phyloP scores from a whole-genome alignment of 768 basidiomycete genomes.

The Boletus huronensis region DNA sequence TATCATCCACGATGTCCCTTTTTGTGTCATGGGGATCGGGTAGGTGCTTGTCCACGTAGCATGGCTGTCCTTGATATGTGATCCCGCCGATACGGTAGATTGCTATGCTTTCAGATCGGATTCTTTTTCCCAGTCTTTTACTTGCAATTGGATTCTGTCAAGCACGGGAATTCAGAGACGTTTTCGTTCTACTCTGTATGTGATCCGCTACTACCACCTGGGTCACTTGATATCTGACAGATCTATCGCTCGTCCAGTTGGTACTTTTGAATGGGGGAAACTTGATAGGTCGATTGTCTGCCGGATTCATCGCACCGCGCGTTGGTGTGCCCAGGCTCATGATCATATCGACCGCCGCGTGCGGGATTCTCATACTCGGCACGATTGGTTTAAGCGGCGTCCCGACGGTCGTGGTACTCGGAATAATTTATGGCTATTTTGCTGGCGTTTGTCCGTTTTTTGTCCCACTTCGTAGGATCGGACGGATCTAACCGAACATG shows the following conservation, averaged over 20 bases:
- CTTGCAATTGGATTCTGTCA: too few relatives aligned
- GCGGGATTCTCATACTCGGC: constrained; percentile 42
- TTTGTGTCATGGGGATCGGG: constrained; percentile 20
- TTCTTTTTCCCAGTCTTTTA: too few relatives aligned
- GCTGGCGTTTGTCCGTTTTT: too few relatives aligned
- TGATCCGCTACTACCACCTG: not conserved
- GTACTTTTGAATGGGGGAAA: constrained; percentile 51
- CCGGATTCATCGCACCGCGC: constrained; percentile 39
- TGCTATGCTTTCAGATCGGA: constrained; percentile 32
- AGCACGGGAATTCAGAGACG: constrained; percentile 43
- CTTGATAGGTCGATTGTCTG: constrained; percentile 48
- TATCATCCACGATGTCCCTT: constrained; percentile 15
- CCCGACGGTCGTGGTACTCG: constrained; percentile 37
- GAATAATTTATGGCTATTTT: constrained; percentile 47
- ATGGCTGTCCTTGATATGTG: not conserved
- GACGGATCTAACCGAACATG: not conserved
- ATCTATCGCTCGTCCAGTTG: constrained; percentile 31
- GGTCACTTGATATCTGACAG: not conserved
- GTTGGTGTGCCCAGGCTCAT: constrained; percentile 41
- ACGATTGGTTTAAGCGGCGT: constrained; percentile 39
- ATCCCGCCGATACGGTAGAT: constrained; percentile 2
- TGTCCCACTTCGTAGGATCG: not conserved
- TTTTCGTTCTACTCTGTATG: constrained; percentile 52
- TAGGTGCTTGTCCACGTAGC: constrained; percentile 10
- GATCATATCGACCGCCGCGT: constrained; percentile 31